Conservation (phyloP, 768 basidiomycete species). For the Xerocomus spinulosus region DNA sequence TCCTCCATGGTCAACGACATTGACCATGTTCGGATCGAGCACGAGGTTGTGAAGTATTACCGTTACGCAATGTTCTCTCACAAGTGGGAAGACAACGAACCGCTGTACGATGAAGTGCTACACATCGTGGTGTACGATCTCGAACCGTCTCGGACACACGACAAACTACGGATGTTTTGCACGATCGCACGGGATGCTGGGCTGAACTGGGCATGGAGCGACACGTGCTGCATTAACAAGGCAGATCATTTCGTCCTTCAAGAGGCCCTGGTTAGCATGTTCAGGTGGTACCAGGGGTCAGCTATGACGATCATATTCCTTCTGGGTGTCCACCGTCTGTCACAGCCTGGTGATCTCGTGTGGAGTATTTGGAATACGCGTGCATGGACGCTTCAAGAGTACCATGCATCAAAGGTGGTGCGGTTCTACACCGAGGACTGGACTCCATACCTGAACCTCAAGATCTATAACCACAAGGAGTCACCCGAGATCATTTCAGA, state of each 20-base stretch:
- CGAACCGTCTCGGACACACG: neutral
- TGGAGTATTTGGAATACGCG: slow-evolving; percentile 5
- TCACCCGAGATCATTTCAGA: slow-evolving; percentile 1
- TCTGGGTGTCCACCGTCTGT: neutral
- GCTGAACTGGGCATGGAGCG: slow-evolving; percentile 8
- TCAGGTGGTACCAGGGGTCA: slow-evolving; percentile 7
- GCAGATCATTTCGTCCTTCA: neutral
- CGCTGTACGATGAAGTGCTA: neutral
- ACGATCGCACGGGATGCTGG: slow-evolving; percentile 1
- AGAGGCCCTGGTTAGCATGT: slow-evolving; percentile 5
- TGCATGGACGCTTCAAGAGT: slow-evolving; percentile 7
- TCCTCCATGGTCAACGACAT: neutral
- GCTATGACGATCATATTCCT: slow-evolving; percentile 2
- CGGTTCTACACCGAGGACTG: slow-evolving; percentile 3
- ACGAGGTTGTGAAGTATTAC: neutral
- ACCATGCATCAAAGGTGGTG: slow-evolving; percentile 4
- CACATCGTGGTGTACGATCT: slow-evolving; percentile 2
- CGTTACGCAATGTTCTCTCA: slow-evolving; percentile 6
- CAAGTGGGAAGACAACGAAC: slow-evolving; percentile 5
- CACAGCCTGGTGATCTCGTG: neutral
- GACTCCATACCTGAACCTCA: neutral
- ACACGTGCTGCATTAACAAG: slow-evolving; percentile 9
- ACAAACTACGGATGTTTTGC: slow-evolving; percentile 6
- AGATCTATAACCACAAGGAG: slow-evolving; percentile 4
- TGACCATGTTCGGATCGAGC: neutral